Conservation (phyloP, 2,329 filamentous ascomycete species). For the Coniochaeta sp. region DNA sequence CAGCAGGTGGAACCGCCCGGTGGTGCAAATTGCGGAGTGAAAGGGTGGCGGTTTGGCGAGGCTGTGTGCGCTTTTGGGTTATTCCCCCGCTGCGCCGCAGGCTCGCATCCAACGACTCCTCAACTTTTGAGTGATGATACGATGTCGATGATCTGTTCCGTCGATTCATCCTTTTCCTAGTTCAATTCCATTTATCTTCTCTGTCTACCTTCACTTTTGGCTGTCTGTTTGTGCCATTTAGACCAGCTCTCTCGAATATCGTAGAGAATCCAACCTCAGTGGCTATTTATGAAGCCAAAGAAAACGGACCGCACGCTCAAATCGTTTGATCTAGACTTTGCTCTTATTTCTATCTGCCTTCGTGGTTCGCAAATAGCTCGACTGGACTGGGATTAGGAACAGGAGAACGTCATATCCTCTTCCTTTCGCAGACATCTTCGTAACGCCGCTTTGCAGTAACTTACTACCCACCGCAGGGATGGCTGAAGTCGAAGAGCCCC, state of each 20-base stretch:
- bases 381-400: not conserved
- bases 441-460: not conserved
- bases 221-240: not conserved
- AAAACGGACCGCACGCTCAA: no score
- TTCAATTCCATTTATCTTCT: not conserved
- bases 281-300: no score
- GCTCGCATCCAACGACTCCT: not conserved
- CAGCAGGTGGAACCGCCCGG: not conserved
- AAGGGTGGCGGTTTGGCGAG: not conserved
- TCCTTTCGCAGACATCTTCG: not conserved
- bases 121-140: not conserved
- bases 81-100: not conserved
- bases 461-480: conserved; percentile 26
- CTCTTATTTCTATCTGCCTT: no score
- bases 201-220: not conserved
- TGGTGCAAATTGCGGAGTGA: not conserved
- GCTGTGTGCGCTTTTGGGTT: not conserved
- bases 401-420: not conserved
- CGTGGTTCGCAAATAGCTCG: not conserved
- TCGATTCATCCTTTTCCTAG: not conserved
- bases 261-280: no score
- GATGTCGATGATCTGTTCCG: not conserved
- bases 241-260: not conserved
- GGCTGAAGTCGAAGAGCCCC: conserved; percentile 55
- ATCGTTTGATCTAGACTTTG: no score